A percentile compares a stretch with the other conserved stretches of the same genome.
phyloP scores from a whole-genome alignment of 2,329 filamentous ascomycete genomes.

The Lasiodiplodia citricola region DNA sequence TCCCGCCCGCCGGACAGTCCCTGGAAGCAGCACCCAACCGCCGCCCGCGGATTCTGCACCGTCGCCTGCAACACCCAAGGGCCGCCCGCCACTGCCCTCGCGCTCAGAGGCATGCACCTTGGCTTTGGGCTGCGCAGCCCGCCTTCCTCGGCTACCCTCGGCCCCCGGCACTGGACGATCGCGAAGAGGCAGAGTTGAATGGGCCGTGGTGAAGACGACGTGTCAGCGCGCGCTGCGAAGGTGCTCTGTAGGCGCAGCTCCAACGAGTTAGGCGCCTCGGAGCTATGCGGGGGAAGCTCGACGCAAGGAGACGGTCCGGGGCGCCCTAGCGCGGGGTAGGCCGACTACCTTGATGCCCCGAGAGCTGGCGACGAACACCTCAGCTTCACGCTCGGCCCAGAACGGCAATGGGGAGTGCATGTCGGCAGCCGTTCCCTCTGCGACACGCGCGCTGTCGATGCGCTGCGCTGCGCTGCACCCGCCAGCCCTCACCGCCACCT shows the following conservation, averaged over 20 bases:
- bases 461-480: neutral
- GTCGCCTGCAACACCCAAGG: constrained; percentile 12
- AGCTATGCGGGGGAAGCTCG: constrained; percentile 20
- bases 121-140: constrained; percentile 1
- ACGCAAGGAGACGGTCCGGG: constrained; percentile 20
- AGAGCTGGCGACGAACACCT: neutral
- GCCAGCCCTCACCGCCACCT: constrained; percentile 13
- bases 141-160: constrained; percentile 18
- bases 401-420: constrained; percentile 9
- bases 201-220: constrained; percentile 13
- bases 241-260: constrained; percentile 23
- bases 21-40: constrained; percentile 3
- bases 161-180: constrained; percentile 4
- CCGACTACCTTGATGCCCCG: constrained; percentile 20
- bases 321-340: constrained; percentile 19
- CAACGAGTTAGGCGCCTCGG: constrained; percentile 20
- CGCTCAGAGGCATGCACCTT: constrained; percentile 13
- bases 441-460: constrained; percentile 8
- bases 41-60: constrained; percentile 9
- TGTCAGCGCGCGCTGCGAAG: constrained; percentile 15
- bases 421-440: constrained; percentile 11
- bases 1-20: neutral
- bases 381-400: constrained; percentile 20
- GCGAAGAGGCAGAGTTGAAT: constrained; percentile 13
- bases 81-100: constrained; percentile 2